Evolutionary conservation across 176 grass and related monocot genomes (phyloP).

Genomic region (Bromus sterilis): DNA sequence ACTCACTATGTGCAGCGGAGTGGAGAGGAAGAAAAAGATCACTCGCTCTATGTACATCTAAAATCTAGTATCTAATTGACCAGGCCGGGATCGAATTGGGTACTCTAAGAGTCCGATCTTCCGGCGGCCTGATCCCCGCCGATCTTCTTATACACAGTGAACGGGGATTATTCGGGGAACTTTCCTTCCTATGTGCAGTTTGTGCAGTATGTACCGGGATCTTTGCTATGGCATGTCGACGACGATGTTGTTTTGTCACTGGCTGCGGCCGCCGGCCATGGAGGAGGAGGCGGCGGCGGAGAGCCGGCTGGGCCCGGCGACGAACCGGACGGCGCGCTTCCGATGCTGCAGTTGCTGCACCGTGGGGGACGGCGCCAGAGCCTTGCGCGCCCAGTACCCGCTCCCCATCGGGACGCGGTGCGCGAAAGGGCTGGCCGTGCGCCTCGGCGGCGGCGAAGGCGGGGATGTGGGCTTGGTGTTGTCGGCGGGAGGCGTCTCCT

Average conservation of each 20-base stretch:
- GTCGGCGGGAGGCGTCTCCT: neutral
- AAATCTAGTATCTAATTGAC: neutral
- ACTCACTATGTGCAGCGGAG: too few species aligned
- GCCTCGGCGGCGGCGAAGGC: neutral
- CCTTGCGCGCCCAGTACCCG: constrained; percentile 36
- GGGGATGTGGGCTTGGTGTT: neutral
- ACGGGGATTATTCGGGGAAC: neutral
- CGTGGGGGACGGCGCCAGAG: constrained; percentile 34
- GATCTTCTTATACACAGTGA: neutral
- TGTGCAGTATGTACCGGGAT: neutral
- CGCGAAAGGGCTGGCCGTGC: neutral
- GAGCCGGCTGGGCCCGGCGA: constrained; percentile 33
- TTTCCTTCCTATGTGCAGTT: neutral
- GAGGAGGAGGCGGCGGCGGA: constrained; percentile 43
- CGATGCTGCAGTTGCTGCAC: constrained; percentile 48
- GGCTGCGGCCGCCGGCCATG: neutral
- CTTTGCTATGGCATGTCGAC: constrained; percentile 4
- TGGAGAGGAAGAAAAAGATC: neutral
- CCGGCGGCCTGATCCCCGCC: neutral
- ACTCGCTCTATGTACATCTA: neutral
- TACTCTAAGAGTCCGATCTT: constrained; percentile 5
- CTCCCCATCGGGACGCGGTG: constrained; percentile 39
- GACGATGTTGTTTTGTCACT: neutral
- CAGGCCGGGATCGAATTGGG: neutral
- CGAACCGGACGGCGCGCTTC: constrained; percentile 17